Base-by-base conservation (phyloP, 140 eudicot species). In the Eryngium alpinum region DNA sequence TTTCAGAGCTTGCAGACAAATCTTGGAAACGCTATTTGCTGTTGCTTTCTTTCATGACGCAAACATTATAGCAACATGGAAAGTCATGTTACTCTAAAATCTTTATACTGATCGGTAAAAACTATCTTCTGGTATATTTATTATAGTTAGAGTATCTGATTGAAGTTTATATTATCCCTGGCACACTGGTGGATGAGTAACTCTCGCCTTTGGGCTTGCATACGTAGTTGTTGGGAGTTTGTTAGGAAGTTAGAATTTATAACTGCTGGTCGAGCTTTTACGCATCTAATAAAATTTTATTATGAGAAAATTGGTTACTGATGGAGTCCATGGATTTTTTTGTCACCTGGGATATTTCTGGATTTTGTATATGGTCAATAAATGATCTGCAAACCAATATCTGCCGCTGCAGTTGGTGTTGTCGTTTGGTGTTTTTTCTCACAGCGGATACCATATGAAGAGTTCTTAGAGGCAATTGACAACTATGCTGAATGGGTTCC, bases 271-370 rank as follows among this genome's bases (percentile, higher is more conserved):
- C 90, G 90, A 27, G 88, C 99, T 70, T 95, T 95, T 83, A 95
- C 99, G 65, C 99, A 95, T 89, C 91, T 89, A 28, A 95, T 95
- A 75, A 91, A 86, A 81, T 82, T 87, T 50, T 52, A 85, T 76
- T 97, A 87, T 13, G 97, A 92, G 71, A 92, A 81, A 83, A 29
- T 86, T 95, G 85, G 80, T 95, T 12, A 95, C 97, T 7, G 88
- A 91, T 81, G 99, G 99, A 67, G 85, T 92, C 52, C 92, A 91
- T 80, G 86, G 87, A 56, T 87, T 79, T 62, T 88, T 91, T 32
- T 92, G 97, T 62, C 99, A 95, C 87, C 99, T 97, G 19, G 89
- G 99, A 57, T 95, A 95, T 85, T n/a, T 86, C 87, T 21, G 99
- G 99, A 5, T 95, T 92, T 84, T 84, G 92, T 67, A 91, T 95